A percentile compares a stretch with the other conserved stretches of the same genome.
These are phyloP conservation scores for Schwanniomyces sp. DNA, from an alignment of 805 yeast species.

Conservation along the genomic window DNA sequence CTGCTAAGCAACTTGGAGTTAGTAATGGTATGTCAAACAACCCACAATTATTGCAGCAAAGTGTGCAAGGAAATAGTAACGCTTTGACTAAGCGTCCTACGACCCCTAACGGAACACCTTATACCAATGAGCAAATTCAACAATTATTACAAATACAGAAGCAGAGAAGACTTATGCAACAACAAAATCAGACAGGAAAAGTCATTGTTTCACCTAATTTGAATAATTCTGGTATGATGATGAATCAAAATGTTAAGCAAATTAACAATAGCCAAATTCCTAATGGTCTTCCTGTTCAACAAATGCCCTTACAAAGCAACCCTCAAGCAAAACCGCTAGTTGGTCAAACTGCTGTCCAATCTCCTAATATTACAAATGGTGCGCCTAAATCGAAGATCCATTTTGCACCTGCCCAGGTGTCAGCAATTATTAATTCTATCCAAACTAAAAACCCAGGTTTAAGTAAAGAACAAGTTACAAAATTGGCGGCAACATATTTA, in stretches of 20 bases:
- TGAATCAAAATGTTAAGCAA: slow-evolving; percentile 2
- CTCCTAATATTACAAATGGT: slow-evolving; percentile 16
- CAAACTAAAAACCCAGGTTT: slow-evolving; percentile 65
- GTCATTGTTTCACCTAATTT: slow-evolving; percentile 8
- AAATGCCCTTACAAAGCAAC: slow-evolving; percentile 1
- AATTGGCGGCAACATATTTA: slow-evolving; percentile 62
- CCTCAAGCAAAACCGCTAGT: neutral
- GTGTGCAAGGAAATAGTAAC: neutral
- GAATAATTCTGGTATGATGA: neutral
- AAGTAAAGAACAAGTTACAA: slow-evolving; percentile 63
- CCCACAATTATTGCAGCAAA: slow-evolving; percentile 6
- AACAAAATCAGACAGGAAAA: slow-evolving; percentile 32
- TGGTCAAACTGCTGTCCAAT: slow-evolving; percentile 8
- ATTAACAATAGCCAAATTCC: neutral
- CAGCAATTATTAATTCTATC: slow-evolving; percentile 62
- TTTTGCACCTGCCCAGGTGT: slow-evolving; percentile 62
- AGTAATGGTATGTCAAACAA: neutral
- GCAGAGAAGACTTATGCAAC: slow-evolving; percentile 49
- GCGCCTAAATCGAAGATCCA: slow-evolving; percentile 32
- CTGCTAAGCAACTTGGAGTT: neutral
- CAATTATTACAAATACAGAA: slow-evolving; percentile 53
- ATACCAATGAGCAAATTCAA: slow-evolving; percentile 61
- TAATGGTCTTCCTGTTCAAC: slow-evolving; percentile 3
- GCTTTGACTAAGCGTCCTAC: slow-evolving; percentile 34
- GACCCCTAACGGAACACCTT: slow-evolving; percentile 56